phyloP scores from a whole-genome alignment of 352 stramenopile species.

The Phytophthora citricola region DNA sequence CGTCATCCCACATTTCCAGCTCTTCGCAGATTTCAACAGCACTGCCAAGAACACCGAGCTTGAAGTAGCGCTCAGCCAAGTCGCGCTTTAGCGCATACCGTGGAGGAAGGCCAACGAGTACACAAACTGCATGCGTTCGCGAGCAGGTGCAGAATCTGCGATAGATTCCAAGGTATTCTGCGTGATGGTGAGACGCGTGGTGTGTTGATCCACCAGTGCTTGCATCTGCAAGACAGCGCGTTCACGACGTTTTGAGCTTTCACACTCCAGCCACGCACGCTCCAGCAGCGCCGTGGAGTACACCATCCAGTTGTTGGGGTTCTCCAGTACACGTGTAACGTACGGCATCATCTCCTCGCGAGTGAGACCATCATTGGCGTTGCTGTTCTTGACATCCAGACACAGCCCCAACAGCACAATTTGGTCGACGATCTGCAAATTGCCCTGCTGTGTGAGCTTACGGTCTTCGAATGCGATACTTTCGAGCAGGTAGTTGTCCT shows the following conservation, averaged over 20 bases:
- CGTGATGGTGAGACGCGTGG: slow-evolving; percentile 92
- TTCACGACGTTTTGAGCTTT: slow-evolving; percentile 92
- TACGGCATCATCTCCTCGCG: slow-evolving; percentile 97
- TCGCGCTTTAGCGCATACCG: slow-evolving; percentile 94
- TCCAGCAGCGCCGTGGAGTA: slow-evolving; percentile 95
- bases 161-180: slow-evolving; percentile 85
- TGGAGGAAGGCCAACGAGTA: slow-evolving; percentile 94
- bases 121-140: slow-evolving; percentile 92
- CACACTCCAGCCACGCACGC: slow-evolving; percentile 94
- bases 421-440: slow-evolving; percentile 83
- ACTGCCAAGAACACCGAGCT: slow-evolving; percentile 87
- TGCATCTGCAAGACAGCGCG: slow-evolving; percentile 97
- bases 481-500: slow-evolving; percentile 93
- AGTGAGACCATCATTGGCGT: slow-evolving; percentile 94
- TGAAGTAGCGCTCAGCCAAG: slow-evolving; percentile 93
- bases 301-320: slow-evolving; percentile 97
- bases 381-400: slow-evolving; percentile 97
- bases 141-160: slow-evolving; percentile 90
- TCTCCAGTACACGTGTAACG: slow-evolving; percentile 92
- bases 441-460: slow-evolving; percentile 66
- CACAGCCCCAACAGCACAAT: slow-evolving; percentile 95
- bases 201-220: slow-evolving; percentile 96
- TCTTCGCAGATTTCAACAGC: slow-evolving; percentile 95
- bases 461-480: slow-evolving; percentile 89
- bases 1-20: slow-evolving; percentile 96